Evolutionary conservation across 768 basidiomycete genomes (phyloP).

Genomic region (Boletellus emodensis): DNA sequence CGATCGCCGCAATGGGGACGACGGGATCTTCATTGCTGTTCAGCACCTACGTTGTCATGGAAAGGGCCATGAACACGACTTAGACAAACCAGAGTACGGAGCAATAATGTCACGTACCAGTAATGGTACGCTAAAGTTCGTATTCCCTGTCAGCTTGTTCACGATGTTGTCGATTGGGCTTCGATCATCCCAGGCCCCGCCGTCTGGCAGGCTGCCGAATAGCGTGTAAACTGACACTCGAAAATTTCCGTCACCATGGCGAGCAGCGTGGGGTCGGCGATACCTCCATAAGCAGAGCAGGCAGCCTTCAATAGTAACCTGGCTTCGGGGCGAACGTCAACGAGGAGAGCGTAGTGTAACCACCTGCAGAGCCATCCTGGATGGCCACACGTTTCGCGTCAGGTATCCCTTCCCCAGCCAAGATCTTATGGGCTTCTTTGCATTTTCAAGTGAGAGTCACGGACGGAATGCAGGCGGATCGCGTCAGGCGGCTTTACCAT

Average conservation of each 20-base stretch:
- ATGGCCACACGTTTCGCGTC: constrained; percentile 62
- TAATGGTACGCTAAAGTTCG: constrained; percentile 49
- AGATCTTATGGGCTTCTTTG: constrained; percentile 30
- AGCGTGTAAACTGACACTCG: constrained; percentile 51
- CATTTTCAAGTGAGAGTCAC: constrained; percentile 22
- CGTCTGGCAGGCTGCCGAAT: constrained; percentile 49
- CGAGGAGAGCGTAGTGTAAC: constrained; percentile 57
- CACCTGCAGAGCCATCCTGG: constrained; percentile 69
- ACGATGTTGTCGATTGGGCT: constrained; percentile 29
- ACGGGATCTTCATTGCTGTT: no score
- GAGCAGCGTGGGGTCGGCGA: constrained; percentile 55
- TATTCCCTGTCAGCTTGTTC: constrained; percentile 30
- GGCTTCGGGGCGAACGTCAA: constrained; percentile 51
- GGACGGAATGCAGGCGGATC: neutral
- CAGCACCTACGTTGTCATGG: no score
- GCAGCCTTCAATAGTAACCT: constrained; percentile 58
- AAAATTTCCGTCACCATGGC: constrained; percentile 66
- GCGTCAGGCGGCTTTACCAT: constrained; percentile 4
- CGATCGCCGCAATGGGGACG: no score
- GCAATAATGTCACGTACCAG: constrained; percentile 40
- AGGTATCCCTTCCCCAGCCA: constrained; percentile 28
- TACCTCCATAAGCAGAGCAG: constrained; percentile 53
- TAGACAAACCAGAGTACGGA: no score
- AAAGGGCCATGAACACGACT: no score
- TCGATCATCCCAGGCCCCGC: neutral